Evolutionary conservation across 306 rosid genomes (phyloP), one percentile per base, ranked within the genome.

Genomic region (Phaseolus lunatus): DNA sequence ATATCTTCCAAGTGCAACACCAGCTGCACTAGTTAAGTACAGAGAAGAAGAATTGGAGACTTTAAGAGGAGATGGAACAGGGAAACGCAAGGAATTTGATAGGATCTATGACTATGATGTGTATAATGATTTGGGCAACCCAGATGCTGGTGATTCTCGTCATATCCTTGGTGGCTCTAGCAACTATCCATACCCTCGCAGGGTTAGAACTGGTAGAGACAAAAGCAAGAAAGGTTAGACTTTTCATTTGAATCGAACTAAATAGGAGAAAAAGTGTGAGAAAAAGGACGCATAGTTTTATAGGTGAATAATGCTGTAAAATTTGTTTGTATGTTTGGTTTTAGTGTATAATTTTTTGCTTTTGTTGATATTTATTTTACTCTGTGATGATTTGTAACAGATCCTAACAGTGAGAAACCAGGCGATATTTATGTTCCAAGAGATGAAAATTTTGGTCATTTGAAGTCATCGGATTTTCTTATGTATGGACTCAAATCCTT

Each of bases 161-260:
- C 97, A 89, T 0, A 26, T 78, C 57, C 92, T 93, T 13, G 98
- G 98, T 73, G 97, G 97, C 5, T 91, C 93, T 18, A 68, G 16
- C 58, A 20, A 61, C 7, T 72, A 73, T 76, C 97, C 97, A 39
- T 93, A 93, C 72, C 98, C 98, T 68, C 89, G 98, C 0, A 84
- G 98, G 41, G 98, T 90, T 76, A 89, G 98, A 88, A 91, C 87
- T 0, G 93, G 96, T 44, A 83, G 96, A 73, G 44, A 76, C 26
- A 80, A 86, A 3, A 62, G 88, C 3, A 57, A 66, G 10, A 72
- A 84, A 83, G 97, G 98, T 90, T 54, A 62, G 82, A 49, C 12
- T 70, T 43, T 43, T 43, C 3, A 11, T 43, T 43, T 2, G 10
- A 2, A 11, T 41, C 1, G 8, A 8, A 37, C 39, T 35, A 35